phyloP scores from a whole-genome alignment of 352 stramenopile species.

The Globisporangium solare region DNA sequence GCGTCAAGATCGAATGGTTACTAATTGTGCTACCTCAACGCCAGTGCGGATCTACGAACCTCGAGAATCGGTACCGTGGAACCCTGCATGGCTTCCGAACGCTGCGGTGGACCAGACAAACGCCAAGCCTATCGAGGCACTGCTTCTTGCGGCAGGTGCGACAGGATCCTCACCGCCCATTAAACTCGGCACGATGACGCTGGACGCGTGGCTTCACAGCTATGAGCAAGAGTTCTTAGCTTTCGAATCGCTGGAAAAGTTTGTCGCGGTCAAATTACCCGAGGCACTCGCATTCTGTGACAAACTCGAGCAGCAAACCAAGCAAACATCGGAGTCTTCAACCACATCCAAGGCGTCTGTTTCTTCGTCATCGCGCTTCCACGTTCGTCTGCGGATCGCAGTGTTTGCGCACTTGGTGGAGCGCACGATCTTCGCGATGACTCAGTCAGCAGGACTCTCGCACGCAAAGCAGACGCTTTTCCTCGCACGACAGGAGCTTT shows the following conservation, averaged over 20 bases:
- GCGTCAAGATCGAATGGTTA: too few relatives aligned
- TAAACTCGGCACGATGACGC: conserved; percentile 15
- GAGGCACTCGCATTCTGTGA: conserved; percentile 40
- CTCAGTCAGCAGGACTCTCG: conserved; percentile 23
- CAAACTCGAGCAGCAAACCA: conserved; percentile 31
- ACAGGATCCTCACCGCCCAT: conserved; percentile 6
- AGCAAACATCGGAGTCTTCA: background rate
- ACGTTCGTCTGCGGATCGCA: conserved; percentile 35
- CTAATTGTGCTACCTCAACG: background rate
- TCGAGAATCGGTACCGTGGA: conserved; percentile 22
- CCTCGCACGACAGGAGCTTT: conserved; percentile 35
- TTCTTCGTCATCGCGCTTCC: conserved; percentile 22
- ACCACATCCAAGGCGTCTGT: background rate
- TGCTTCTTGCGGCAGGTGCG: conserved; percentile 4
- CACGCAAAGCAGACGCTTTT: conserved; percentile 25
- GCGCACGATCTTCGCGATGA: conserved; percentile 27
- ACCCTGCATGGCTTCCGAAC: conserved; percentile 23
- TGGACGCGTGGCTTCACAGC: conserved; percentile 38
- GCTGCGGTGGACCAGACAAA: background rate
- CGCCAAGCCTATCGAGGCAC: conserved; percentile 5
- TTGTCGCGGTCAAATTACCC: conserved; percentile 41
- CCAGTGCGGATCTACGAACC: background rate
- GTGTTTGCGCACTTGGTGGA: conserved; percentile 45
- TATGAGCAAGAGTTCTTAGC: conserved; percentile 40
- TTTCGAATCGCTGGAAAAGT: conserved; percentile 49